phyloP scores from a whole-genome alignment of 2,329 filamentous ascomycete species.

The Nothomitra cinnamomea region DNA sequence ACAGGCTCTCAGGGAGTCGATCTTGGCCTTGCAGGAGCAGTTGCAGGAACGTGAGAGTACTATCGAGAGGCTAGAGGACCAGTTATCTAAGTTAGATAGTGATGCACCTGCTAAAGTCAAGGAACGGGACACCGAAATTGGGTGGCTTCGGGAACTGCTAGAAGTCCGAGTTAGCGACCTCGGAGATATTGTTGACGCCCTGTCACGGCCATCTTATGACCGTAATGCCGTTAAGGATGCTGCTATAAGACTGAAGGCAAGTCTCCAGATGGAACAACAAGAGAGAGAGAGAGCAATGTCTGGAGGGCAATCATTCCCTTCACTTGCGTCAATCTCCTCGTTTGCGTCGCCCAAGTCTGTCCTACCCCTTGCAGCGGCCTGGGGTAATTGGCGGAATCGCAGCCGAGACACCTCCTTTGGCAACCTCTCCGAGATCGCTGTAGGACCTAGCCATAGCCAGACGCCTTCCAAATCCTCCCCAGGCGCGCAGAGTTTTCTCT shows the following conservation, averaged over 20 bases:
- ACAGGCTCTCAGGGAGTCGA: constrained; percentile 87
- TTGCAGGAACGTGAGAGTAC: constrained; percentile 81
- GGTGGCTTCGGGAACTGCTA: constrained; percentile 84
- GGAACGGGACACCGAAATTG: constrained; percentile 86
- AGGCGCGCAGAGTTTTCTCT: constrained; percentile 45
- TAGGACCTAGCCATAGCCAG: constrained; percentile 14
- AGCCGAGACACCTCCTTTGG: constrained; percentile 26
- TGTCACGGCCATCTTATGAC: constrained; percentile 61
- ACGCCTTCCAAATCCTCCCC: constrained; percentile 44
- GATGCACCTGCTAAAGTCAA: constrained; percentile 69
- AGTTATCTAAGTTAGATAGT: constrained; percentile 50
- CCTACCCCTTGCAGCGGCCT: constrained; percentile 85
- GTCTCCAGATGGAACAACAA: constrained; percentile 94
- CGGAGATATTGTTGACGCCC: constrained; percentile 70
- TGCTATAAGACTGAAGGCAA: constrained; percentile 81
- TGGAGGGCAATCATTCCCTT: constrained; percentile 49
- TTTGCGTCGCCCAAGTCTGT: constrained; percentile 71
- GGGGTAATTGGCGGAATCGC: constrained; percentile 79
- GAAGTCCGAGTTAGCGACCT: constrained; percentile 82
- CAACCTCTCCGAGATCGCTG: constrained; percentile 29
- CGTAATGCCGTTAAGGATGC: constrained; percentile 70
- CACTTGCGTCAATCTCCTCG: constrained; percentile 58
- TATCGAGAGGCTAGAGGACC: constrained; percentile 72
- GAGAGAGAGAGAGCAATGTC: constrained; percentile 75
- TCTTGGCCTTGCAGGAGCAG: constrained; percentile 91